A percentile compares a stretch with the other conserved stretches of the same genome.
These are phyloP conservation scores for Macrophomina tecta DNA, from an alignment of 2,329 filamentous ascomycete species.

Conservation along the genomic window DNA sequence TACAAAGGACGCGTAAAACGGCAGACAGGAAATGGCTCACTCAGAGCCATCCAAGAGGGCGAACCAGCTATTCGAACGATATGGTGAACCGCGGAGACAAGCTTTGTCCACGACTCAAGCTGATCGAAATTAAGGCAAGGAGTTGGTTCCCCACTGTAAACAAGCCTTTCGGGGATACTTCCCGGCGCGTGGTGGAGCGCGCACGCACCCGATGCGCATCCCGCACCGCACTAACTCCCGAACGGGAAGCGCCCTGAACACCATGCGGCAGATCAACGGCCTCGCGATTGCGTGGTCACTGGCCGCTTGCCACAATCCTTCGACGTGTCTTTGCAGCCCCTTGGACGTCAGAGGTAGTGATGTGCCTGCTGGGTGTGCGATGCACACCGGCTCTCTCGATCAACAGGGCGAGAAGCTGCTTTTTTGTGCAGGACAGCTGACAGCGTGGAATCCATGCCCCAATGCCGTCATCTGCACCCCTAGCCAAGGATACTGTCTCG, in stretches of 20 bases:
- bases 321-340: not conserved
- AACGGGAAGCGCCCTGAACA: constrained; percentile 3
- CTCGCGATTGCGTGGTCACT: not conserved
- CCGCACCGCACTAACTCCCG: constrained; percentile 14
- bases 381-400: not conserved
- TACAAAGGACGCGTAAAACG: too few relatives aligned
- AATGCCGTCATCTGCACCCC: not conserved
- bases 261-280: constrained; percentile 11
- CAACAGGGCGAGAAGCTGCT: not conserved
- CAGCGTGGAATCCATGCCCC: not conserved
- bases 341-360: constrained; percentile 1
- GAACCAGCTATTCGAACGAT: too few relatives aligned
- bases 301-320: not conserved
- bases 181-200: constrained; percentile 12
- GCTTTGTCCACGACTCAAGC: not conserved
- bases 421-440: not conserved
- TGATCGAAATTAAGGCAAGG: constrained; percentile 4
- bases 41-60: too few relatives aligned
- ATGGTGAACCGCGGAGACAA: not conserved
- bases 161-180: constrained; percentile 8
- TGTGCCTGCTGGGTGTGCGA: not conserved
- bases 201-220: constrained; percentile 10
- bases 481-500: not conserved
- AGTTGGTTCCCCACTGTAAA: not conserved
- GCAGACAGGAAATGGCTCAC: too few relatives aligned